A percentile compares a stretch with the other conserved stretches of the same genome.
These are phyloP conservation scores for Xylaria telfairii DNA, from an alignment of 495 filamentous ascomycete species.

Conservation along the genomic window DNA sequence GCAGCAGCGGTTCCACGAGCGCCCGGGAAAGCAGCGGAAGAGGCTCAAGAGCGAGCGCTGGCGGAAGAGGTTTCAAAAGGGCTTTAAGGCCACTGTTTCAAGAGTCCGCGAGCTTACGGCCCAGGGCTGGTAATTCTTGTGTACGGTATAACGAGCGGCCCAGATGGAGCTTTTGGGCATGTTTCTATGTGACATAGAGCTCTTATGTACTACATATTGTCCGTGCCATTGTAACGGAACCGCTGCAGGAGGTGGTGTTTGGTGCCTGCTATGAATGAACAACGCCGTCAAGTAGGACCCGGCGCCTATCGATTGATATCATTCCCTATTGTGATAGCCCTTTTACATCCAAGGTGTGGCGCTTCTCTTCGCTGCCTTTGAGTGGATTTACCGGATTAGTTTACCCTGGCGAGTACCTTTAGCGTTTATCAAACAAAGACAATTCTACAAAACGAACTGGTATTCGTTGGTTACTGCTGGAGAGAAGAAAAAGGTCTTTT, in stretches of 20 bases:
- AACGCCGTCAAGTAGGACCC: not conserved
- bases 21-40: constrained; percentile 76
- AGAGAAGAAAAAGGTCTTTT: not conserved
- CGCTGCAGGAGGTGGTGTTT: not conserved
- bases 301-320: not conserved
- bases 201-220: constrained; percentile 26
- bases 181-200: constrained; percentile 24
- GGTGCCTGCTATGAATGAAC: not conserved
- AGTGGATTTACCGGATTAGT: not conserved
- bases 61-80: constrained; percentile 67
- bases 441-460: not conserved
- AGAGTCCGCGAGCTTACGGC: constrained; percentile 69
- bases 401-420: not conserved
- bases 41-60: constrained; percentile 70
- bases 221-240: not conserved
- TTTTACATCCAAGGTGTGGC: not conserved
- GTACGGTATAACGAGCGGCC: constrained; percentile 25
- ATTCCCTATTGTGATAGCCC: not conserved
- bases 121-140: constrained; percentile 70
- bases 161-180: not conserved
- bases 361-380: constrained; percentile 5
- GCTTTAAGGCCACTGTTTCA: constrained; percentile 63
- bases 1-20: constrained; percentile 71
- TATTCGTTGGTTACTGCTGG: not conserved
- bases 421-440: not conserved